Evolutionary conservation across 2,329 filamentous ascomycete genomes (phyloP), one percentile per base, ranked within the genome.

Genomic region (Phialocephala subalpina): DNA sequence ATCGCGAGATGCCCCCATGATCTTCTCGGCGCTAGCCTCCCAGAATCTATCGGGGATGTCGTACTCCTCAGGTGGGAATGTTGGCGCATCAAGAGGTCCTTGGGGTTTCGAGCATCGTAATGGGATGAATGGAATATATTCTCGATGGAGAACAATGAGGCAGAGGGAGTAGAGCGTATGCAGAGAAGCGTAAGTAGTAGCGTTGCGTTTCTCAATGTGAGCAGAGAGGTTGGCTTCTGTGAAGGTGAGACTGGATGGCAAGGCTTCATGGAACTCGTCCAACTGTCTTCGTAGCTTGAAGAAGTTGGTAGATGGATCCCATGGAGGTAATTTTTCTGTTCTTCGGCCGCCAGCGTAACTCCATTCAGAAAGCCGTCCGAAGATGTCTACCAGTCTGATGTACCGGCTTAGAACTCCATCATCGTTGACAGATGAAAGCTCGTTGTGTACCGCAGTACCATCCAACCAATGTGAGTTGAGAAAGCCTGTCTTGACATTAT

Each of bases 51-150:
- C 68, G 0, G 86, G 86, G 3, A 82, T 79, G 35, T 80, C 75
- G 52, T 78, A 81, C 42, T 79, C 78, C 7, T 83, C 80, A 14
- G 82, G 74, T 1, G 83, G 79, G 64, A 89, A 87, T 0, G 78
- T 80, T 2, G 87, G 86, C 58, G 82, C 81, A 70, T 91, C 89
- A 12, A 91, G 76, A 0, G 90, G 89, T 0, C 86, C 86, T 40
- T 78, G 71, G 0, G 85, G 85, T 22, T 74, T 77, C 1, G 73
- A 67, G 69, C 82, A 86, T 9, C 82, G 81, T 18, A 90, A 80
- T 1, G 89, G 87, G 18, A 90, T 82, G 72, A 90, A 91, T 0
- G 89, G 88, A 29, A 92, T 82, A 67, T 89, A 91, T 74, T 92
- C 89, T 67, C 90, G 82, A 72, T 91, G 87, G 33, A 92, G 81